Conservation (phyloP, 805 yeast genomes). For the Spathaspora boniae region DNA sequence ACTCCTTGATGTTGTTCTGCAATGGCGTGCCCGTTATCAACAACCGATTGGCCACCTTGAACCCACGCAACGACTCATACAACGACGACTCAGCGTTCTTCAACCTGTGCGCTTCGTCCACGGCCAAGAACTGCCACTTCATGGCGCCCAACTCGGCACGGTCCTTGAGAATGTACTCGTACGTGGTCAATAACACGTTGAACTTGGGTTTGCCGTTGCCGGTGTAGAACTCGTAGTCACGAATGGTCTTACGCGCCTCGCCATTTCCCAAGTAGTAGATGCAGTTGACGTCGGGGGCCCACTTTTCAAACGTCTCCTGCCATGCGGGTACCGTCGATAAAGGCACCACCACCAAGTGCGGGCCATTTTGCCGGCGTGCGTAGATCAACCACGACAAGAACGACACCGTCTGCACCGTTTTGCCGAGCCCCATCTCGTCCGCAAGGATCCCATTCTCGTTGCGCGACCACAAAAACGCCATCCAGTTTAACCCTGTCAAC, state of each 20-base stretch:
- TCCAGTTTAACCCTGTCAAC: slow-evolving; percentile 97
- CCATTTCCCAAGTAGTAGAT: slow-evolving; percentile 92
- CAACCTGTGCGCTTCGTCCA: slow-evolving; percentile 96
- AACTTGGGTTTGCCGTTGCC: slow-evolving; percentile 75
- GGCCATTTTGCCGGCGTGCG: slow-evolving; percentile 96
- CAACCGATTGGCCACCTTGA: slow-evolving; percentile 79
- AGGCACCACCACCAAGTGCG: slow-evolving; percentile 95
- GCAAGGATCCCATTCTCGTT: slow-evolving; percentile 97
- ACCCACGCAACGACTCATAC: slow-evolving; percentile 80
- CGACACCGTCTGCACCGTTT: slow-evolving; percentile 94
- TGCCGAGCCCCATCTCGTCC: slow-evolving; percentile 98
- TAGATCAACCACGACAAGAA: slow-evolving; percentile 92
- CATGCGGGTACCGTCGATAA: slow-evolving; percentile 95
- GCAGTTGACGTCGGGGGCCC: slow-evolving; percentile 96
- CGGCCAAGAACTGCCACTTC: slow-evolving; percentile 95
- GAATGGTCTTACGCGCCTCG: slow-evolving; percentile 72
- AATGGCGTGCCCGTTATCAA: slow-evolving; percentile 97
- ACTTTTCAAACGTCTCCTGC: slow-evolving; percentile 97
- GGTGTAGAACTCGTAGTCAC: slow-evolving; percentile 79
- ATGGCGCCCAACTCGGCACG: slow-evolving; percentile 72
- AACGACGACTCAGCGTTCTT: slow-evolving; percentile 92
- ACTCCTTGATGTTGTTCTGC: slow-evolving; percentile 91
- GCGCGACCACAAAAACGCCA: slow-evolving; percentile 98
- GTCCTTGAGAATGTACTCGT: slow-evolving; percentile 93
- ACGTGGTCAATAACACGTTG: slow-evolving; percentile 89